Evolutionary conservation across 257 asterid species (phyloP), one percentile per base, ranked within the genome.

Genomic region (Gynochthodes officinalis): DNA sequence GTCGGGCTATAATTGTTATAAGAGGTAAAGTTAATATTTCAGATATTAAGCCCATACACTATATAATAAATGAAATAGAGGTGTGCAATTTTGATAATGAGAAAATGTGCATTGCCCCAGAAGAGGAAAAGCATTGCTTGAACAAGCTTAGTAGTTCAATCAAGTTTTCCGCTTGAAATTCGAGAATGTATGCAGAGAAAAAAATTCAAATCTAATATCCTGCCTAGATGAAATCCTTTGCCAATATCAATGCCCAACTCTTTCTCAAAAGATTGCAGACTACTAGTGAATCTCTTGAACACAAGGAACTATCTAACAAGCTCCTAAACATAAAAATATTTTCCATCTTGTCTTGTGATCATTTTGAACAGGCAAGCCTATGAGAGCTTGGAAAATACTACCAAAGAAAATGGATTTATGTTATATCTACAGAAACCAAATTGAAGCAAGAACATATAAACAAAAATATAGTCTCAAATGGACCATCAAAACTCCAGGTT

Each of bases 171-270:
- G 93, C 86, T 72, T 91, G 89, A 69, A 86, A 94, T 70, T 94
- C 89, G 79, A 97, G 96, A 72, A 88, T 78, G 64, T 94, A 89
- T 8, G 82, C 82, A 0, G 92, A n/a, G n/a, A n/a, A 84, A 87
- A 94, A 94, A 75, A 94, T 87, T 21, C 91, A 88, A 77, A 89
- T n/a, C 95, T 19, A 91, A 32, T 73, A 94, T 84, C 93, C 85
- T 94, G 57, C 91, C 95, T 42, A 90, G 92, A 67, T 91, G 90
- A 75, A 89, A 94, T 67, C 91, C 91, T 82, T 80, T 88, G 78
- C 95, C 97, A 60, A 91, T 84, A 79, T 88, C 99, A 75, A 93
- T 91, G 44, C 87, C 86, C 60, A 91, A 79, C 82, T 94, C 98
- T 76, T 86, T 94, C 83, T 85, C 93, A 81, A 88, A 91, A 23